Base-by-base conservation (phyloP, 2,329 filamentous ascomycete genomes). In the Talaromyces sp. region DNA sequence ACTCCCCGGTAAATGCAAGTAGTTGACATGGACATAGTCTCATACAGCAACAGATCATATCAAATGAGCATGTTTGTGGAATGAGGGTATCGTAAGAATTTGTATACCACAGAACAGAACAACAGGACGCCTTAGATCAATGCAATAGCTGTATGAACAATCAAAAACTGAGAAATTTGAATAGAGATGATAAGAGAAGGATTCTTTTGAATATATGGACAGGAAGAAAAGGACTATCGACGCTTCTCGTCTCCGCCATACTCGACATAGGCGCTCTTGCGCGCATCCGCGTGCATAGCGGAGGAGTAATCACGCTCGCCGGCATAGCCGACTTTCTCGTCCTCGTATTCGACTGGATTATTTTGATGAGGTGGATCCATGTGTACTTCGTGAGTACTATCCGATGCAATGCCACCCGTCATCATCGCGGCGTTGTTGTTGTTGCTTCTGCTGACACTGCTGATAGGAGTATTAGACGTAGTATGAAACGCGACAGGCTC, bases 311-410 rank as follows among this genome's bases (percentile, higher is more conserved):
- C 72, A 62, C 77, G 71, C 56, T 79, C 76, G 0, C 79, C 79
- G 0, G 76, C 78, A 67, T 78, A 81, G 1, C 79, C 80, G 41
- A 79, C 52, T 66, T 82, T 82, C 68, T 80, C 76, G 64, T 80
- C 76, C 9, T 75, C 70, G 66, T 75, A 78, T 49, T 73, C 68
- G 1, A 72, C 69, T 45, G 72, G 10, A 56, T 37, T 25, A 3
- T 37, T 7, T 9, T 56, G 33, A 8, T 35, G 50, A 8, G 19
- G n/a, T 0, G 52, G 31, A 9, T 54, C 47, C 19, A 33, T 33
- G 25, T 33, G 27, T 52, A 47, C 13, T 7, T 9, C 13, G 15
- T 22, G 56, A 8, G 33, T 15, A 9, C 19, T 9, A 35, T 39
- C 22, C 13, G 22, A 15, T 8, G 37, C 4, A 15, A 47, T 19